Evolutionary conservation across 352 stramenopile genomes (phyloP), one percentile per base, ranked within the genome.

Genomic region (Lagenidium giganteum): DNA sequence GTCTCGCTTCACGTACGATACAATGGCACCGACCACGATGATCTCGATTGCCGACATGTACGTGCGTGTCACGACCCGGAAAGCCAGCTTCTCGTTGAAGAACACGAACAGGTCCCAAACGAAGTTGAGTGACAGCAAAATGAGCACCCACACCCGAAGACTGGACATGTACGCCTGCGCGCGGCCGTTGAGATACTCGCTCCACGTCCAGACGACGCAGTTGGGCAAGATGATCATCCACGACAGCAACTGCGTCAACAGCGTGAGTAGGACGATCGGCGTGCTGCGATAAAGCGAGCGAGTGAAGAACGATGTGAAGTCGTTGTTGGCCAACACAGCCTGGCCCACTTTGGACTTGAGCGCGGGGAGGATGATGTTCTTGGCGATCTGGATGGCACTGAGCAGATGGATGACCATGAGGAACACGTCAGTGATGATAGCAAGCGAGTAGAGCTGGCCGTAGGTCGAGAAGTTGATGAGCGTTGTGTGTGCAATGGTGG

Each of bases 81-180:
- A 65, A 7, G 56, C 56, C 1, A 45, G 11, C 0, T 27, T 22
- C 30, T 65, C 56, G 28, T 29, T 47, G 3, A 44, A 1, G 1
- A 52, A 28, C 13, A 61, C 56, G 29, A 61, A 6, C 3, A 24
- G 4, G 38, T 54, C 36, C 50, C 56, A 65, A 16, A 54, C 6
- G 14, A 32, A 22, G 16, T 54, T 58, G 18, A 54, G 23, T 2
- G 51, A 20, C 25, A 59, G 46, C n/a, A 59, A 29, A n/a, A 55
- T 22, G 22, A 64, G 26, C 4, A 47, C 38, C 54, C 54, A 64
- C 14, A 50, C 13, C 4, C 48, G 31, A 3, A 64, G 25, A 25
- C 27, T 55, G n/a, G 64, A 77, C 1, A 85, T 22, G 3, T 68
- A 58, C 1, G 63, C 65, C 34, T 83, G 62, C 9, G 70, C 17